Evolutionary conservation across 2,329 filamentous ascomycete species (phyloP).

Genomic region (Curvularia lunata): DNA sequence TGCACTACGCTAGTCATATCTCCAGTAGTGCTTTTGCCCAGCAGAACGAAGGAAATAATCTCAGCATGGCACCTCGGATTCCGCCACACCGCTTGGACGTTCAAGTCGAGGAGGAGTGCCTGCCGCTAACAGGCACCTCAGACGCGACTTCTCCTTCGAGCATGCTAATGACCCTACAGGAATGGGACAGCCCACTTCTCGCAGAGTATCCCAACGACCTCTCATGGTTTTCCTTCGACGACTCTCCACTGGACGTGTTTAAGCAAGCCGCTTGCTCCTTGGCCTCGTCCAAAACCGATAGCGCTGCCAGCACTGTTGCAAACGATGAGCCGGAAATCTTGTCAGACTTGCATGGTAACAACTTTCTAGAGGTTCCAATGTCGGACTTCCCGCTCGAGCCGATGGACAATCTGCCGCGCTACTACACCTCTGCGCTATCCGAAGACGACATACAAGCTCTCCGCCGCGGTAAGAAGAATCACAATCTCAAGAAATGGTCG

Average conservation of each 20-base stretch:
- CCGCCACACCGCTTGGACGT: not conserved
- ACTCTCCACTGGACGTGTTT: not conserved
- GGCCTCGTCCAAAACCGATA: not conserved
- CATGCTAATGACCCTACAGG: not conserved
- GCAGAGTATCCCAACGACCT: not conserved
- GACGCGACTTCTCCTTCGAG: not conserved
- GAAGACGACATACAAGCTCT: slow-evolving; percentile 25
- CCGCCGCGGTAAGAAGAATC: slow-evolving; percentile 22
- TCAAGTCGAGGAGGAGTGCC: not conserved
- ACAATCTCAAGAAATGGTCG: slow-evolving; percentile 30
- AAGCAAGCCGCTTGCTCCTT: not conserved
- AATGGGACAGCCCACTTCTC: not conserved
- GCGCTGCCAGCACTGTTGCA: not conserved
- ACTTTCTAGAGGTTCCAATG: not conserved
- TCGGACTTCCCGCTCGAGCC: not conserved
- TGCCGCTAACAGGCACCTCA: not conserved
- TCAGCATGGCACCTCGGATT: not conserved
- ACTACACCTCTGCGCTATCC: slow-evolving; percentile 31
- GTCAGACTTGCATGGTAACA: not conserved
- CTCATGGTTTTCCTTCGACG: not conserved
- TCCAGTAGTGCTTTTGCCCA: not conserved
- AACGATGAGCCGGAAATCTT: slow-evolving; percentile 1
- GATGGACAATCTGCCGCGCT: slow-evolving; percentile 18
- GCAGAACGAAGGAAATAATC: not conserved
- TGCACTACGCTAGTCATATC: not conserved